Conservation (phyloP, 2,329 filamentous ascomycete genomes). For the Lasiodiplodia sp. region DNA sequence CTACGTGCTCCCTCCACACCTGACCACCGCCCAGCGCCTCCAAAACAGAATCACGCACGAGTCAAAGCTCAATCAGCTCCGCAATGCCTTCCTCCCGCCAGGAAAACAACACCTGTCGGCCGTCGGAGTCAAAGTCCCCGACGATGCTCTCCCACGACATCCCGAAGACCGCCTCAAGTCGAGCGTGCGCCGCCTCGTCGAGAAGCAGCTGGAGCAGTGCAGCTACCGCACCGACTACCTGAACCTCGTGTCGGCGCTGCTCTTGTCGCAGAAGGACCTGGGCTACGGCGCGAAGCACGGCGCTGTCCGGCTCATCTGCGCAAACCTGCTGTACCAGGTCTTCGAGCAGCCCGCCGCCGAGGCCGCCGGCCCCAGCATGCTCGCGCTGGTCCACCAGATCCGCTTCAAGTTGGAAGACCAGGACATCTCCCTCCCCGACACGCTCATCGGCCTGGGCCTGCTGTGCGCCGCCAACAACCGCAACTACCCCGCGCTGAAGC, state of each 20-base stretch:
- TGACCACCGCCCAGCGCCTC: neutral
- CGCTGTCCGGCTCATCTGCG: neutral
- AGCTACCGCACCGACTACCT: constrained; percentile 4
- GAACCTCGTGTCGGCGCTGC: neutral
- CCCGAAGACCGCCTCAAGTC: neutral
- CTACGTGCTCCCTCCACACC: neutral
- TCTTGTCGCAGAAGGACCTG: neutral
- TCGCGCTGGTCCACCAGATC: constrained; percentile 3
- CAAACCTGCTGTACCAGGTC: neutral
- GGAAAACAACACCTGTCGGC: neutral
- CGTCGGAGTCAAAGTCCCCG: too few species aligned
- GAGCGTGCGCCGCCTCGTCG: neutral
- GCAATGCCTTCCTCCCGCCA: neutral
- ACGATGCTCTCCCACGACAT: neutral
- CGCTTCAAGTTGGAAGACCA: constrained; percentile 19
- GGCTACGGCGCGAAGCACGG: neutral
- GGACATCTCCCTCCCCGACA: neutral
- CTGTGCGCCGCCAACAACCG: constrained; percentile 2
- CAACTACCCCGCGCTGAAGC: constrained; percentile 9
- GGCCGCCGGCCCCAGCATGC: neutral
- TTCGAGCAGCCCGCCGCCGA: too few species aligned
- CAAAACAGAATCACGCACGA: neutral
- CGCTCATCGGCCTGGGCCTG: neutral
- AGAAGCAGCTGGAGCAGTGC: neutral
- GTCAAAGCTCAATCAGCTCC: neutral